phyloP scores from a whole-genome alignment of 2,329 filamentous ascomycete species.

The Alternaria triticimaculans region DNA sequence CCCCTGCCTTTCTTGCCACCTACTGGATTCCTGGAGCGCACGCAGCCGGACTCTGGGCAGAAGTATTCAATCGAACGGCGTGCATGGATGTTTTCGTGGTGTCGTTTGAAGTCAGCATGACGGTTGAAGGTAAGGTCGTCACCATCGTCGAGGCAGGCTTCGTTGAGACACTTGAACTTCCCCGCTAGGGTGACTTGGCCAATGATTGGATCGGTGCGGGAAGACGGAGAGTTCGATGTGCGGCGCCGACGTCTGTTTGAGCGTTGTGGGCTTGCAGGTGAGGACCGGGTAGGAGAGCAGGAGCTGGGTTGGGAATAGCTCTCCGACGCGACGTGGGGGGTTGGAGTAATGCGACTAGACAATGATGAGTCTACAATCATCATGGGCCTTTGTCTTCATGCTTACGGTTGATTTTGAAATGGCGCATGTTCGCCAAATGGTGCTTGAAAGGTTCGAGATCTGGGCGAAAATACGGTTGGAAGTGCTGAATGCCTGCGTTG shows the following conservation, averaged over 20 bases:
- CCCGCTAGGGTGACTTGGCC: constrained; percentile 34
- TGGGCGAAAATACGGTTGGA: neutral
- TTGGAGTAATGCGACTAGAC: neutral
- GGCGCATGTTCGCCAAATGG: neutral
- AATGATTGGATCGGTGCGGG: constrained; percentile 15
- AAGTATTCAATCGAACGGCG: constrained; percentile 25
- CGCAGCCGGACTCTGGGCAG: constrained; percentile 29
- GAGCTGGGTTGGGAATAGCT: neutral
- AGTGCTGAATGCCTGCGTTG: neutral
- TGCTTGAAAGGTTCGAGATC: neutral
- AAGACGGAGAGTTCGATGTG: neutral
- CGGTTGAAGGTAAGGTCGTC: constrained; percentile 32
- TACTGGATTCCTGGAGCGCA: constrained; percentile 18
- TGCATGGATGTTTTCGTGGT: constrained; percentile 31
- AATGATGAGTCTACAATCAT: neutral
- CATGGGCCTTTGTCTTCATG: neutral
- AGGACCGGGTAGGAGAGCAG: neutral
- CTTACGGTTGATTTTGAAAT: neutral
- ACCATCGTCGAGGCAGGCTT: constrained; percentile 14
- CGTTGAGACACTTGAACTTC: constrained; percentile 33
- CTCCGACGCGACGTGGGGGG: neutral
- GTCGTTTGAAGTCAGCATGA: constrained; percentile 41
- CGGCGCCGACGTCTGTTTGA: neutral
- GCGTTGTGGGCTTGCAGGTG: neutral
- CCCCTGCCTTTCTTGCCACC: constrained; percentile 31